Conservation (phyloP, 1,284 basidiomycete genomes). For the Irpex sp. region DNA sequence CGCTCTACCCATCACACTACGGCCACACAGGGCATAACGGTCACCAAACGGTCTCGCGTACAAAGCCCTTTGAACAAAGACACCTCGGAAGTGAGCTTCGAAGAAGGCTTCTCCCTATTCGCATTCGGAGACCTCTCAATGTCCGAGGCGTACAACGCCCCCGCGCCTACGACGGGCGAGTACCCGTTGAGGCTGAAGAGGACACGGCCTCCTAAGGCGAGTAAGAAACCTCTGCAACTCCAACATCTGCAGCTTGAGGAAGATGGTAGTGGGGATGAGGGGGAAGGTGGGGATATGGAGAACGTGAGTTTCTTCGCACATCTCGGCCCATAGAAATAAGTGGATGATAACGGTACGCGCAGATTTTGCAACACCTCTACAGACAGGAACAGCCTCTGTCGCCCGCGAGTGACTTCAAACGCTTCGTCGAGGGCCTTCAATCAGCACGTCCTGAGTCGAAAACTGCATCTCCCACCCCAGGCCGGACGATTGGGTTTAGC, state of each 20-base stretch:
- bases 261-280: not conserved
- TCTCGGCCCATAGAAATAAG: too few species aligned
- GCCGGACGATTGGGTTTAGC: too few species aligned
- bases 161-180: not conserved
- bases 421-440: not conserved
- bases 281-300: not conserved
- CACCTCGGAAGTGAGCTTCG: not conserved
- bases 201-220: not conserved
- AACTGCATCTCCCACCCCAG: too few species aligned
- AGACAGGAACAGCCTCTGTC: not conserved
- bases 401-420: not conserved
- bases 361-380: not conserved
- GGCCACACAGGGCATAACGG: too few species aligned
- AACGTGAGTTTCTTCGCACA: not conserved
- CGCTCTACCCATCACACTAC: too few species aligned
- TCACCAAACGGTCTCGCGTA: too few species aligned
- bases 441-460: too few species aligned
- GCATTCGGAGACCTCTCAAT: not conserved
- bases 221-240: not conserved
- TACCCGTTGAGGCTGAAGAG: not conserved
- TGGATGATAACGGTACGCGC: not conserved
- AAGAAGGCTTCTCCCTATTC: not conserved
- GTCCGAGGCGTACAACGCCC: not conserved
- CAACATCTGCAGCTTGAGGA: not conserved
- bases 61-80: too few species aligned